Base-by-base conservation (phyloP, 306 rosid genomes). In the Quercus cerris region DNA sequence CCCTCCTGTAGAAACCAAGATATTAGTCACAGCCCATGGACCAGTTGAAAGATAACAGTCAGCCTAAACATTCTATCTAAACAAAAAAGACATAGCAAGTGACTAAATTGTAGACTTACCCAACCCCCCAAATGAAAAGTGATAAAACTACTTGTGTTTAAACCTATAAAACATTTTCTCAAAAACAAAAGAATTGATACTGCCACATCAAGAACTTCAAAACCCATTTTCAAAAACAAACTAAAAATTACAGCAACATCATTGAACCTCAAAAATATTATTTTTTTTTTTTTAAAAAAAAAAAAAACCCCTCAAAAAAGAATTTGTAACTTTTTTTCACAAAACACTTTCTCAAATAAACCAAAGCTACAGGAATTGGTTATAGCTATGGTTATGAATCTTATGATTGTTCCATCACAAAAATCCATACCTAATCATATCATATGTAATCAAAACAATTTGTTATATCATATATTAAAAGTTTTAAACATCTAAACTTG, bases 1-100 rank as follows among this genome's bases (percentile, higher is more conserved):
- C 85, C 78, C 86, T 89, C 97, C 97, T 90, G 81, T 56, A 74
- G 54, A 77, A 62, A 77, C 69, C 74, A 79, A 30, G 20, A 75
- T 15, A 77, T 56, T 46, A 77, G 23, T 66, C 33, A 19, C 56
- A n/a, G 58, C 51, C 78, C 74, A 27, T 63, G 27, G 46, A 35
- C 25, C 30, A 19, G 22, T 10, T 41, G 23, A 75, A 30, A 62
- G 41, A 70, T 57, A 77, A 54, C 17, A 49, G 15, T 28, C n/a
- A 76, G 5, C 58, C 30, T 14, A n/a, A n/a, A n/a, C n/a, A n/a
- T n/a, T n/a, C n/a, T n/a, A n/a, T n/a, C n/a, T n/a, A n/a, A n/a
- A n/a, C n/a, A n/a, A n/a, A n/a, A n/a, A n/a, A n/a, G 64, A n/a
- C 15, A 51, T 6, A 44, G 9, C 9, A 13, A 5, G 2, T 23